phyloP scores from a whole-genome alignment of 1,139 yeast species.

The Debaryomyces sp. region DNA sequence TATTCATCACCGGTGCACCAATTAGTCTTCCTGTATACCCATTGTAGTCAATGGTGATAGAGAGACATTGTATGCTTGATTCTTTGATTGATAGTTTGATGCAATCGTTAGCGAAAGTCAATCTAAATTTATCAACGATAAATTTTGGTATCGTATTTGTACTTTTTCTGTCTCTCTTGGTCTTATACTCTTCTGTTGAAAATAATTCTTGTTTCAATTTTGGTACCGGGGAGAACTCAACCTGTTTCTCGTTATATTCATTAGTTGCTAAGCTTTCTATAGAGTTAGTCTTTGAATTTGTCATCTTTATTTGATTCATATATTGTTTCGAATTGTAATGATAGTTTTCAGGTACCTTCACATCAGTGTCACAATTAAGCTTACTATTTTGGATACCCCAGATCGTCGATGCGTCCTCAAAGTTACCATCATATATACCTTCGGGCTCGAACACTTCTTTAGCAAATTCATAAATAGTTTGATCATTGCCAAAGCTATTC shows the following conservation, averaged over 20 bases:
- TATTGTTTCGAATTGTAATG: background rate
- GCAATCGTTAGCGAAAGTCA: conserved; percentile 14
- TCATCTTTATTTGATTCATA: background rate
- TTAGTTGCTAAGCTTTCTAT: background rate
- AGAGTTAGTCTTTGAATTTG: background rate
- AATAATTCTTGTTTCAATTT: background rate
- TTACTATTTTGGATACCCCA: background rate
- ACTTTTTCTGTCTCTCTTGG: conserved; percentile 27
- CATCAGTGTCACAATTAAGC: background rate
- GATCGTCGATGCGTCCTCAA: background rate
- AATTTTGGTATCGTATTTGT: conserved; percentile 18
- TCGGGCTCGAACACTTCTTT: background rate
- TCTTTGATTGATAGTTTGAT: conserved; percentile 13
- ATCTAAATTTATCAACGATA: conserved; percentile 15
- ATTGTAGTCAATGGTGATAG: conserved; percentile 13
- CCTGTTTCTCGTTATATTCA: background rate
- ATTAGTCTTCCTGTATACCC: conserved; percentile 12
- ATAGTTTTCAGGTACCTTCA: background rate
- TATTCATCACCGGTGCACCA: conserved; percentile 8
- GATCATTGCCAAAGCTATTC: background rate
- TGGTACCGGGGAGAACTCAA: background rate
- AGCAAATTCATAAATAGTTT: background rate
- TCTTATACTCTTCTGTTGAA: conserved; percentile 21
- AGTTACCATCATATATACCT: background rate
- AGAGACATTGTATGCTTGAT: conserved; percentile 14